Evolutionary conservation across 1,139 yeast genomes (phyloP).

Genomic region (Taphrina betulina): DNA sequence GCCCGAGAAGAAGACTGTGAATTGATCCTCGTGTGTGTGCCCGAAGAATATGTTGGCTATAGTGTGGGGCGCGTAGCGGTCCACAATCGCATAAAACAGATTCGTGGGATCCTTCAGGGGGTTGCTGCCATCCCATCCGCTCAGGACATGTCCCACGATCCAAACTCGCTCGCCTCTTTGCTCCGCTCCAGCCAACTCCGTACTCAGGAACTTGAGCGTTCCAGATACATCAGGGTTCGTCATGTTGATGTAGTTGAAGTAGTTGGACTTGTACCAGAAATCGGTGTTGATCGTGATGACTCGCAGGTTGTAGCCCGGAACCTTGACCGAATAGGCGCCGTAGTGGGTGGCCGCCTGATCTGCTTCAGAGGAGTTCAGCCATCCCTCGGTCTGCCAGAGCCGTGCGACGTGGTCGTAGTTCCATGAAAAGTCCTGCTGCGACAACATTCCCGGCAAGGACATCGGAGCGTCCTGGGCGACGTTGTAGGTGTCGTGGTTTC

Average conservation of each 20-base stretch:
- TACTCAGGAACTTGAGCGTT: constrained; percentile 59
- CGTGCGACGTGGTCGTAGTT: constrained; percentile 62
- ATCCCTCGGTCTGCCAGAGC: constrained; percentile 50
- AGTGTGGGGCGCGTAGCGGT: constrained; percentile 66
- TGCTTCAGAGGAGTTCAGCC: constrained; percentile 41
- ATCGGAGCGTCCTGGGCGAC: constrained; percentile 67
- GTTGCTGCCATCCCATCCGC: constrained; percentile 51
- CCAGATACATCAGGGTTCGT: constrained; percentile 63
- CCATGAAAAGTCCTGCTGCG: constrained; percentile 53
- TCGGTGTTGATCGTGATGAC: constrained; percentile 66
- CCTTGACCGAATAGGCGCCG: constrained; percentile 58
- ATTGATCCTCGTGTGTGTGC: constrained; percentile 63
- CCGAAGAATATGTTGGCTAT: constrained; percentile 70
- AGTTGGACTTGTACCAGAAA: constrained; percentile 63
- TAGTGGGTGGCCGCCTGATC: constrained; percentile 50
- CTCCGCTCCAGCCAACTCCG: constrained; percentile 63
- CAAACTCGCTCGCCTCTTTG: constrained; percentile 60
- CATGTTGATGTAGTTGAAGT: constrained; percentile 61
- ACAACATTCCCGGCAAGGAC: constrained; percentile 46
- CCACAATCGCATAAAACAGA: constrained; percentile 57
- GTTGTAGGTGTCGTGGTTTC: constrained; percentile 74
- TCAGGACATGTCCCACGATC: constrained; percentile 70
- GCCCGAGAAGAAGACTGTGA: constrained; percentile 51
- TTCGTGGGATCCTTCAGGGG: constrained; percentile 63
- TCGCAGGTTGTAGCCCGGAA: constrained; percentile 58